These are phyloP conservation scores for Podospora pseudocomata DNA, from an alignment of 495 filamentous ascomycete species.

Conservation along the genomic window DNA sequence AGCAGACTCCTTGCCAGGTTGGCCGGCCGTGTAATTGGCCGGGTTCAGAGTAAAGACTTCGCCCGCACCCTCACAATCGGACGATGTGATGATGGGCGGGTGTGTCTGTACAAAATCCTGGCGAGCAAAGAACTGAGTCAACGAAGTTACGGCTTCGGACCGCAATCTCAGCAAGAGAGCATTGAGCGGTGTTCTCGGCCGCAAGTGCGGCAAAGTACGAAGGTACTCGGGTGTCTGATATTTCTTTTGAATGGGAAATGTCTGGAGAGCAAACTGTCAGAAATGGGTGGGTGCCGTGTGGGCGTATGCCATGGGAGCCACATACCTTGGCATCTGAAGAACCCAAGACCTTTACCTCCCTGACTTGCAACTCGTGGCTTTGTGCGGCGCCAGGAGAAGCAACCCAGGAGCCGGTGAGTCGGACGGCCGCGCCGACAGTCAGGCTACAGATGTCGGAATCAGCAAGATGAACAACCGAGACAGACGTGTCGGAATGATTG, in stretches of 20 bases:
- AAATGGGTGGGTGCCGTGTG: not conserved
- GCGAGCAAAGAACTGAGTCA: slow-evolving; percentile 67
- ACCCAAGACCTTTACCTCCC: slow-evolving; percentile 66
- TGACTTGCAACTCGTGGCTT: slow-evolving; percentile 73
- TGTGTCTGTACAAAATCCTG: slow-evolving; percentile 81
- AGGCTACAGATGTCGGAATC: slow-evolving; percentile 53
- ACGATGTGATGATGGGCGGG: slow-evolving; percentile 91
- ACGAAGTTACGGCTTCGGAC: slow-evolving; percentile 68
- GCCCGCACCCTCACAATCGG: slow-evolving; percentile 94
- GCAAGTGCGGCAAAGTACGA: slow-evolving; percentile 84
- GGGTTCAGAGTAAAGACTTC: slow-evolving; percentile 79
- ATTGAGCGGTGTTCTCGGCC: slow-evolving; percentile 77
- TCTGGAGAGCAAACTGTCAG: slow-evolving; percentile 48
- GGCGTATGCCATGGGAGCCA: not conserved
- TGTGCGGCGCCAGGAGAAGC: slow-evolving; percentile 68
- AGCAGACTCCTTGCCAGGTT: slow-evolving; percentile 10
- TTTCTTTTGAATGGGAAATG: slow-evolving; percentile 89
- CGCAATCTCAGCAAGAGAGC: slow-evolving; percentile 76
- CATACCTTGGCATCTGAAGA: slow-evolving; percentile 72
- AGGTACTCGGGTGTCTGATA: slow-evolving; percentile 87
- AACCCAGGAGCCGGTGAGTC: slow-evolving; percentile 75
- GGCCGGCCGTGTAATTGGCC: slow-evolving; percentile 29
- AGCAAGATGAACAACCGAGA: slow-evolving; percentile 27
- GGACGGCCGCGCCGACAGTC: slow-evolving; percentile 73
- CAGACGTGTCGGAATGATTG: slow-evolving; percentile 22